Percentiles rank a stretch among this genome's conserved stretches.
Conservation (phyloP, 768 basidiomycete genomes). For the Serendipita indica region DNA sequence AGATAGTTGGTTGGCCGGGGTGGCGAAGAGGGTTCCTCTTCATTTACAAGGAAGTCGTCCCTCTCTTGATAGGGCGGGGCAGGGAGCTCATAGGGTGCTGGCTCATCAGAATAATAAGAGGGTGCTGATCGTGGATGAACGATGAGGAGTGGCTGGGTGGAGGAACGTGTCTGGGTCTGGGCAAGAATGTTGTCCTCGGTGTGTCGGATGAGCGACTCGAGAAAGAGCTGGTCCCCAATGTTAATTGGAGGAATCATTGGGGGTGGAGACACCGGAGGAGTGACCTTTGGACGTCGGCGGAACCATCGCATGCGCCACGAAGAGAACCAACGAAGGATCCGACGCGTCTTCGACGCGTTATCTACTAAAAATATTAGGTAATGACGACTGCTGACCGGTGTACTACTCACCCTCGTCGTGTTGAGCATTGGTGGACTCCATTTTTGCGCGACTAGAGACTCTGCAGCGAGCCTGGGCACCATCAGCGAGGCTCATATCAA, state of each 20-base stretch:
- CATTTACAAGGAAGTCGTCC: not conserved
- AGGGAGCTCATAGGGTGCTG: not conserved
- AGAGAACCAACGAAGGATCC: not conserved
- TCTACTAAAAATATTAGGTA: not conserved
- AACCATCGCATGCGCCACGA: not conserved
- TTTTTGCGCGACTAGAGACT: not conserved
- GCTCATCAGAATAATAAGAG: not conserved
- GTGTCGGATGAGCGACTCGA: not conserved
- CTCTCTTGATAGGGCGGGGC: not conserved
- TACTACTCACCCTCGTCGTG: not conserved
- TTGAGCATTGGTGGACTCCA: not conserved
- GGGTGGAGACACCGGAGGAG: not conserved
- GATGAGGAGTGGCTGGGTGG: not conserved
- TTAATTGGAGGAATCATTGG: conserved; percentile 6
- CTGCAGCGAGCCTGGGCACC: not conserved
- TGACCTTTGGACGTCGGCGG: not conserved
- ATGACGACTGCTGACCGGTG: not conserved
- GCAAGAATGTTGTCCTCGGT: not conserved
- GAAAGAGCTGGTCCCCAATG: conserved; percentile 2
- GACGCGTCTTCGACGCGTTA: not conserved
- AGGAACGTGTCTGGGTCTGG: not conserved
- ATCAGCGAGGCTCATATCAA: too few relatives aligned
- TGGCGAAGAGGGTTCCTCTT: not conserved
- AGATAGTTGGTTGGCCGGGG: not conserved
- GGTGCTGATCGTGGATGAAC: too few relatives aligned